phyloP scores from a whole-genome alignment of 2,329 filamentous ascomycete genomes.

The Sclerotinia sclerotiorum region DNA sequence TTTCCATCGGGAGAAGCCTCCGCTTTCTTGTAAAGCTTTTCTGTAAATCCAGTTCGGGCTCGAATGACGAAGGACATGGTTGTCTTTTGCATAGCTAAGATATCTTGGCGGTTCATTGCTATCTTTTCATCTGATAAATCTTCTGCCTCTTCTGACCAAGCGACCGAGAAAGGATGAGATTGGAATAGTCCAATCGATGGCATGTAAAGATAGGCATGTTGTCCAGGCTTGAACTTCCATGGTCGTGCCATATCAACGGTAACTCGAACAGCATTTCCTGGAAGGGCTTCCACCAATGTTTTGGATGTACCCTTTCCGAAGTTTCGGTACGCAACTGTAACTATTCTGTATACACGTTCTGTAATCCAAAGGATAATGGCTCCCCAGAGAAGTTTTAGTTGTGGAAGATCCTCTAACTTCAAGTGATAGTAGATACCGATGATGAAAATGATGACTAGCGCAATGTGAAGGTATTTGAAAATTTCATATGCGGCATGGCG shows the following conservation, averaged over 20 bases:
- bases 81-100: conserved; percentile 60
- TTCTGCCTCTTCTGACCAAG: conserved; percentile 70
- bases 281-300: conserved; percentile 71
- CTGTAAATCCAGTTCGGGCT: conserved; percentile 72
- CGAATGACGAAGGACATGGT: conserved; percentile 71
- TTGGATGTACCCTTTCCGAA: conserved; percentile 64
- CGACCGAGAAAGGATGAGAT: conserved; percentile 77
- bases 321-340: conserved; percentile 64
- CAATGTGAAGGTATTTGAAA: conserved; percentile 72
- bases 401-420: conserved; percentile 53
- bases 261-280: conserved; percentile 71
- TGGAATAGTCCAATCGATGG: conserved; percentile 70
- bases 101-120: conserved; percentile 59
- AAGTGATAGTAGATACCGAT: conserved; percentile 68
- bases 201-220: conserved; percentile 79
- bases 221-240: conserved; percentile 73
- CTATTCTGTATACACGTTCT: conserved; percentile 61
- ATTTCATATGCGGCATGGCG: conserved; percentile 78
- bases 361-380: conserved; percentile 66
- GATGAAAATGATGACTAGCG: conserved; percentile 58
- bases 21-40: conserved; percentile 66
- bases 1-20: conserved; percentile 59
- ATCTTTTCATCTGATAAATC: conserved; percentile 53
- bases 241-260: conserved; percentile 73
- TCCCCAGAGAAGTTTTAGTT: conserved; percentile 59